phyloP scores from a whole-genome alignment of 2,329 filamentous ascomycete genomes.

The Sordariomycetes sp. region DNA sequence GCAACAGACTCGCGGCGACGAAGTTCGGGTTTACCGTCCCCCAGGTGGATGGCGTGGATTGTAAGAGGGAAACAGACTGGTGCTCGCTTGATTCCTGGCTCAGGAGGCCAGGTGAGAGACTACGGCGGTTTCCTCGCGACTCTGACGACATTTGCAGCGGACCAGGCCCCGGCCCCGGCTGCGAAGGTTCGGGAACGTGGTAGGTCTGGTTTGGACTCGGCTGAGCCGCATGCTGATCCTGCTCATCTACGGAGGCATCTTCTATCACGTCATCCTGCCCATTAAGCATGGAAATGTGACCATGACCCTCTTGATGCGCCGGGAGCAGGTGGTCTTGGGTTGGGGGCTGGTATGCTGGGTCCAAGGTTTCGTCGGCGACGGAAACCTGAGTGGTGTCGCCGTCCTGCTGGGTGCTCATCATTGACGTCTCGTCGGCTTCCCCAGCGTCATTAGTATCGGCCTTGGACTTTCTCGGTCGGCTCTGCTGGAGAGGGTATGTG shows the following conservation, averaged over 20 bases:
- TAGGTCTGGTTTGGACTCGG: conserved; percentile 5
- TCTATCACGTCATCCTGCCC: neutral
- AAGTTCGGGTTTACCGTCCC: neutral
- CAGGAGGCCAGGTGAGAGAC: neutral
- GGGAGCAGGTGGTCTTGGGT: neutral
- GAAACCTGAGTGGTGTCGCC: neutral
- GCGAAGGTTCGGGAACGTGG: neutral
- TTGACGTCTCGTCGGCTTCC: neutral
- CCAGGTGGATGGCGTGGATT: neutral
- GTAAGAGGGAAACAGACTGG: neutral
- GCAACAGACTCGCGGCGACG: neutral
- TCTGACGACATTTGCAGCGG: neutral
- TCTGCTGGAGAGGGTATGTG: conserved; percentile 19
- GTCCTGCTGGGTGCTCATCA: neutral
- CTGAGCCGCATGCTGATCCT: conserved; percentile 9
- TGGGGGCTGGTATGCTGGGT: neutral
- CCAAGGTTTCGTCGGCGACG: neutral
- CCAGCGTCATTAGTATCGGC: neutral
- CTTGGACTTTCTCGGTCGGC: neutral
- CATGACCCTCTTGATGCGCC: neutral
- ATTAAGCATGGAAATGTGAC: neutral
- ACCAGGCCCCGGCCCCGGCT: neutral
- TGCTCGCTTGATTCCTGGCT: neutral
- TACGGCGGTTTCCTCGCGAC: neutral
- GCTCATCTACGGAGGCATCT: neutral